These are phyloP conservation scores for Uncinocarpus reesii DNA, from an alignment of 2,329 filamentous ascomycete species.

Conservation along the genomic window DNA sequence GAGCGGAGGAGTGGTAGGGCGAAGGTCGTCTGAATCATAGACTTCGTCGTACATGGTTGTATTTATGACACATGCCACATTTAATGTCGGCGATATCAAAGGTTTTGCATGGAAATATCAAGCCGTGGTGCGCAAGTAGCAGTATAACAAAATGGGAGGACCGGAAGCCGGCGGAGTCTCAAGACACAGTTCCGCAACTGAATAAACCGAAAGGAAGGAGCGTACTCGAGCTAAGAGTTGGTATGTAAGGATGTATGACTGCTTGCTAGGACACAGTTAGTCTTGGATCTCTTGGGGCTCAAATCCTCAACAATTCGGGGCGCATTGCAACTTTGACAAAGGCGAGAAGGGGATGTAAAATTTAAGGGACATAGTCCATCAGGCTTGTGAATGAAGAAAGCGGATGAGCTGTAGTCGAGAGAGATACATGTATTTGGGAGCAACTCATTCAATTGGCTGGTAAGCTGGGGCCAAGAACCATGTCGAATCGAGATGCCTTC, in stretches of 20 bases:
- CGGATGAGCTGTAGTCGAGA: too few species aligned
- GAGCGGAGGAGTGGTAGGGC: slow-evolving; percentile 31
- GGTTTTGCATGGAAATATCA: neutral
- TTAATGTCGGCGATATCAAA: neutral
- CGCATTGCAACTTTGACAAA: neutral
- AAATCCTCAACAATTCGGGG: neutral
- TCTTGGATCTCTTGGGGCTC: neutral
- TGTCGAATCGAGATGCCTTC: neutral
- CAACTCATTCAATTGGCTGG: slow-evolving; percentile 3
- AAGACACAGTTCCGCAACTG: neutral
- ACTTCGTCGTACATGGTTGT: slow-evolving; percentile 28
- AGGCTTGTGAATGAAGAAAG: too few species aligned
- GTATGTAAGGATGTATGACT: neutral
- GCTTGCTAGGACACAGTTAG: neutral
- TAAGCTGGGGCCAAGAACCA: slow-evolving; percentile 1
- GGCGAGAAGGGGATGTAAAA: neutral
- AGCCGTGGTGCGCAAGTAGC: neutral
- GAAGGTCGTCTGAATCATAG: slow-evolving; percentile 35
- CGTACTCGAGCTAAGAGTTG: neutral
- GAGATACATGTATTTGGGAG: too few species aligned
- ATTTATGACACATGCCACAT: slow-evolving; percentile 15
- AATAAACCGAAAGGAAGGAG: too few species aligned
- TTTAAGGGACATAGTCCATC: neutral
- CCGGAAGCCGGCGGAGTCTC: neutral
- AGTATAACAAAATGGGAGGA: neutral